These are phyloP conservation scores for Microbotryomycetes sp. DNA, from an alignment of 1,284 basidiomycete species.

Conservation along the genomic window DNA sequence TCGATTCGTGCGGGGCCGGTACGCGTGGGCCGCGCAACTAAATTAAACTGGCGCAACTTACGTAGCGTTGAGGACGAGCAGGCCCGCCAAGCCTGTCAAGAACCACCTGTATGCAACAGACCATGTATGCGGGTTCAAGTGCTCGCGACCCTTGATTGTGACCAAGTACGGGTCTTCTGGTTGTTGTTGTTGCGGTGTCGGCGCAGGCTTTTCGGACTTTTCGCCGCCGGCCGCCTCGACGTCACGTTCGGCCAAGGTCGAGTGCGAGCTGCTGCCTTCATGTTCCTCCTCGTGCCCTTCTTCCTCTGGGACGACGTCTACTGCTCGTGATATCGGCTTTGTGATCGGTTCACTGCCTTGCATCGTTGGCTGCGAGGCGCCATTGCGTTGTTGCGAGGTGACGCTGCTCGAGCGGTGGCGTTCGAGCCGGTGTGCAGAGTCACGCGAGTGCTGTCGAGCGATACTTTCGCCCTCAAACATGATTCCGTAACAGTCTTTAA, in stretches of 20 bases:
- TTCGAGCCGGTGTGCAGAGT: background rate
- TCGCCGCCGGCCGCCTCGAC: background rate
- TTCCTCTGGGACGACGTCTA: background rate
- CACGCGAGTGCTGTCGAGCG: background rate
- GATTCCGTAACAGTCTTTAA: no score
- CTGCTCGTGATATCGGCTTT: background rate
- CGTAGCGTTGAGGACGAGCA: constrained; percentile 60
- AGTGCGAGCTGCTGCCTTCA: background rate
- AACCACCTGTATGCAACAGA: constrained; percentile 53
- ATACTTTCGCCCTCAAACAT: background rate
- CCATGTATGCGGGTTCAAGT: constrained; percentile 55
- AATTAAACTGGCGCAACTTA: constrained; percentile 20
- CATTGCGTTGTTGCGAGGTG: background rate
- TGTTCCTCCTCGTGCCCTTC: background rate
- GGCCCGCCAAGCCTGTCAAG: constrained; percentile 53
- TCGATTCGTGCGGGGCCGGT: background rate
- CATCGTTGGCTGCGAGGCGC: background rate
- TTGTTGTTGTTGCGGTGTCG: constrained; percentile 4
- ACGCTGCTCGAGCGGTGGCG: background rate
- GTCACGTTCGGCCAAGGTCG: background rate
- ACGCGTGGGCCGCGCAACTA: background rate
- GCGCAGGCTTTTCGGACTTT: background rate
- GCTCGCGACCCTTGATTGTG: constrained; percentile 42
- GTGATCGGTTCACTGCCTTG: background rate
- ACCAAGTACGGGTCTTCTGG: constrained; percentile 44